phyloP scores from a whole-genome alignment of 495 filamentous ascomycete species.

The Xylaria castorea region DNA sequence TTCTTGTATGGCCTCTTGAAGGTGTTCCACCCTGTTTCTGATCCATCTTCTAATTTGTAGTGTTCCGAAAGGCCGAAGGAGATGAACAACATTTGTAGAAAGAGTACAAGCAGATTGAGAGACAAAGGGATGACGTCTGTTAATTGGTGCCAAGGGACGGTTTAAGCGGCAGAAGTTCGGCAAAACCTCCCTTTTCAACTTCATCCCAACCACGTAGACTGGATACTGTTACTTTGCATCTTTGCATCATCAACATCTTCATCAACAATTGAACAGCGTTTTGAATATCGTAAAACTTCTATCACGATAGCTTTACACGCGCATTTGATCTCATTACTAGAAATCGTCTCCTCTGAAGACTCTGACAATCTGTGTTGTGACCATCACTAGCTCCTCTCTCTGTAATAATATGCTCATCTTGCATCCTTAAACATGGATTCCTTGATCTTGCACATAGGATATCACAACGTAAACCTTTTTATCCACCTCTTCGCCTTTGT shows the following conservation, averaged over 20 bases:
- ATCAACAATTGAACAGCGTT: not conserved
- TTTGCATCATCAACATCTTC: not conserved
- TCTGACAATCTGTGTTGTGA: no score
- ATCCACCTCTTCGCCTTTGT: not conserved
- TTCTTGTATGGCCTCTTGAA: conserved; percentile 46
- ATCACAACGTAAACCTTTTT: conserved; percentile 3
- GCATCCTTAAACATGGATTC: conserved; percentile 5
- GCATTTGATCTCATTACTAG: not conserved
- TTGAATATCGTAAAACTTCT: not conserved
- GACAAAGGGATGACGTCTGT: conserved; percentile 4
- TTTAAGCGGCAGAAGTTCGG: conserved; percentile 19
- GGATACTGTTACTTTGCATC: not conserved
- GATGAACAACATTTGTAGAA: not conserved
- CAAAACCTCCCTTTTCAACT: conserved; percentile 6
- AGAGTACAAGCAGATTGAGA: not conserved
- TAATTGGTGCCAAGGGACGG: not conserved
- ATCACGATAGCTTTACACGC: not conserved
- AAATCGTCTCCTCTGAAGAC: no score
- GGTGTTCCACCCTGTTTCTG: conserved; percentile 31
- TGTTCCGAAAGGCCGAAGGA: not conserved
- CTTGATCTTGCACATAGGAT: conserved; percentile 17
- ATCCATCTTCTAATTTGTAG: conserved; percentile 41
- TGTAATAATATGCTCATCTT: not conserved
- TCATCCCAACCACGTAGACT: not conserved
- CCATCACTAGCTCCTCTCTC: no score